Evolutionary conservation across 345 rosid species (phyloP).

Genomic region (Rhizophora mangle): DNA sequence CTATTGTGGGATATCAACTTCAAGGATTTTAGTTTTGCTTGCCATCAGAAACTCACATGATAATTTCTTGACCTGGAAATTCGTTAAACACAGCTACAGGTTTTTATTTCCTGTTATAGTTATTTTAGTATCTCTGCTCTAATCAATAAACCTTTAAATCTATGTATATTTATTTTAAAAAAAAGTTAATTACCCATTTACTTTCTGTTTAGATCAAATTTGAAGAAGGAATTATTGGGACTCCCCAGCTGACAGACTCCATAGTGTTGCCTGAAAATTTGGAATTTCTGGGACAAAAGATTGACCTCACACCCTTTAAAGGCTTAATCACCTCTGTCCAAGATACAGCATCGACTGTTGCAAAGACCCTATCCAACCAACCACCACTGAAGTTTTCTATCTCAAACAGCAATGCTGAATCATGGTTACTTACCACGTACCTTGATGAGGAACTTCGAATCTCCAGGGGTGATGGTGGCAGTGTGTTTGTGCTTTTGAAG

Average conservation of each 20-base stretch:
- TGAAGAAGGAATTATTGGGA: slow-evolving; percentile 85
- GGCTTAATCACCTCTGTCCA: slow-evolving; percentile 73
- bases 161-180: no score
- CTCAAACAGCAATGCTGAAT: slow-evolving; percentile 57
- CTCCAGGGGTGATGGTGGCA: slow-evolving; percentile 84
- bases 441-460: slow-evolving; percentile 81
- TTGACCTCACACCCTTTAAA: slow-evolving; percentile 67
- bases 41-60: no score
- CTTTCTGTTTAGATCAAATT: slow-evolving; percentile 61
- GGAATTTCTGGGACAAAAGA: slow-evolving; percentile 77
- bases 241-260: slow-evolving; percentile 88
- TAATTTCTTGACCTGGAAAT: not conserved
- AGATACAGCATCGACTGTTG: slow-evolving; percentile 79
- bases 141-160: no score
- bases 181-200: not conserved
- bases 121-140: not conserved
- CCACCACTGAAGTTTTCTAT: slow-evolving; percentile 80
- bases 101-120: not conserved
- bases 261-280: slow-evolving; percentile 74
- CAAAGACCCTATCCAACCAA: slow-evolving; percentile 78
- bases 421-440: slow-evolving; percentile 91
- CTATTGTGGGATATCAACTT: no score
- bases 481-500: slow-evolving; percentile 80
- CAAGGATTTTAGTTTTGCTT: no score
- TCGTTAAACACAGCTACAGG: not conserved